Base-by-base conservation (phyloP, 352 stramenopile species). In the Phytophthora uliginosa region DNA sequence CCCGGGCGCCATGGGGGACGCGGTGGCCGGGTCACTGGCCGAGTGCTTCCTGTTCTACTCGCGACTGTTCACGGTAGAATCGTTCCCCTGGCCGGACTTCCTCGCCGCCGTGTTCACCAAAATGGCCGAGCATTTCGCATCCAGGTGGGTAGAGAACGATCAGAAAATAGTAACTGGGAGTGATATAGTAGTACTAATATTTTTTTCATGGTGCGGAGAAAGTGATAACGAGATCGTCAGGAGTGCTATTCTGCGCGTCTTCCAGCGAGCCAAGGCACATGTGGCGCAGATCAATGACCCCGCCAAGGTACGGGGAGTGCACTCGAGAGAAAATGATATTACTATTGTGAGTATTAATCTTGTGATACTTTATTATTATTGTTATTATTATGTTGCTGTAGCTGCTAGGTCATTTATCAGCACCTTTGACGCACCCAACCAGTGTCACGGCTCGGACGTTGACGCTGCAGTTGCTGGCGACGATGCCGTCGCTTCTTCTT, bases 51-150 rank as follows among this genome's bases (percentile, higher is more conserved):
- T 74, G 57, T 91, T 88, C 66, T 89, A 89, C 66, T 45, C 74
- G 28, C 64, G 81, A 20, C 74, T 91, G 8, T 81, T 89, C 54
- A 89, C 84, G 6, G 69, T 77, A 18, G 84, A 91, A 61, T 82
- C 84, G 15, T 87, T 88, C 72, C 59, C 72, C n/a, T 91, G 80
- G 80, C 84, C 84, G 38, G 84, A 91, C 70, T 91, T 91, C 63
- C 74, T 91, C 0, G 71, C 82, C 15, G 78, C 76, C 4, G 80
- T 89, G 9, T 85, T 80, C 48, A 82, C 79, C 2, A 89, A 90
- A 54, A 34, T 91, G 17, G 78, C 76, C 8, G 84, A 91, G 48
- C 79, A 90, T 53, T 91, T 85, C 65, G 63, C 76, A 13, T 31
- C 71, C 34, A 86, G 71, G 83, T 89, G 77, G 36, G 36, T 34